phyloP scores from a whole-genome alignment of 768 basidiomycete species.

The Kwoniella newhampshirensis region DNA sequence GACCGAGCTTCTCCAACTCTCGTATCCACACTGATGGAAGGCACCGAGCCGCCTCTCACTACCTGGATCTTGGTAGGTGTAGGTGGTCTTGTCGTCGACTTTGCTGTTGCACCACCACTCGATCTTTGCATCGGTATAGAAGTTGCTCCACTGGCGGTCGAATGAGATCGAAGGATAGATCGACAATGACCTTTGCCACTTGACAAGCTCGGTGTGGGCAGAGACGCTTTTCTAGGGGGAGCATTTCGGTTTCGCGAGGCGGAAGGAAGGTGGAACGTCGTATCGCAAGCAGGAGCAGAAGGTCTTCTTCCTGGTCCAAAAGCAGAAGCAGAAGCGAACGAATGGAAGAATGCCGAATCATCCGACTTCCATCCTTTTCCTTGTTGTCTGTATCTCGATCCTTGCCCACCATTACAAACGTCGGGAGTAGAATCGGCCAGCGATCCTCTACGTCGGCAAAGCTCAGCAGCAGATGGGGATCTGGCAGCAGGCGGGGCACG shows the following conservation, averaged over 20 bases:
- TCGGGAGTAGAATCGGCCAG: no score
- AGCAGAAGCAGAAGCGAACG: constrained; percentile 9
- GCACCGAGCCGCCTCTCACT: background rate
- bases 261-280: constrained; percentile 8
- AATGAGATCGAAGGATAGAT: constrained; percentile 9
- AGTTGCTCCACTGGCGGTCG: background rate
- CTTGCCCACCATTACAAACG: background rate
- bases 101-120: background rate
- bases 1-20: background rate
- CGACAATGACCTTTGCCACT: background rate
- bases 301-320: constrained; percentile 8
- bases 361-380: constrained; percentile 21
- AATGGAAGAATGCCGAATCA: constrained; percentile 22
- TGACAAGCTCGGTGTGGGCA: constrained; percentile 12
- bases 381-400: background rate
- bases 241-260: background rate
- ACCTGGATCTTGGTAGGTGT: background rate
- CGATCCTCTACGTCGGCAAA: constrained; percentile 18
- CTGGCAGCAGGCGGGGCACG: constrained; percentile 17
- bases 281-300: background rate
- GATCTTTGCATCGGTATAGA: constrained; percentile 16
- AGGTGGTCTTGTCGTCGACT: background rate
- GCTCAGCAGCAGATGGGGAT: constrained; percentile 16
- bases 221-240: constrained; percentile 5
- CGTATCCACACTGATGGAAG: background rate